Evolutionary conservation across 1,139 yeast species (phyloP), one percentile per base, ranked within the genome.

Genomic region (Blastobotrys arbuscula): DNA sequence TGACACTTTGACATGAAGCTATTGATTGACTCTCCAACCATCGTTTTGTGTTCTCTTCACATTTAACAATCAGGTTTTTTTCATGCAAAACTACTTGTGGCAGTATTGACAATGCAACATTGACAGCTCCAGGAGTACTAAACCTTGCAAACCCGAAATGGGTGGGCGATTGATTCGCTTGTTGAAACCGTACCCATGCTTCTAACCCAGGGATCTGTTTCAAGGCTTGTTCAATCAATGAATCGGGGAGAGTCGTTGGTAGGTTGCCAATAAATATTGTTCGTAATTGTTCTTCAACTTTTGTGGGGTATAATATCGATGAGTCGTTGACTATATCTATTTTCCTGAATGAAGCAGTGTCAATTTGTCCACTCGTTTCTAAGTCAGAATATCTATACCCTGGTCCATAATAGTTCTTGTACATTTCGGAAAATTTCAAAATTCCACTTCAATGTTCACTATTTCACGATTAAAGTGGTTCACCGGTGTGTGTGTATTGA

Each of bases 211-310:
- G 62, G 12, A 61, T 54, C 24, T 52, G 48, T 34, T 53, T 49
- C 15, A 66, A 46, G 1, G 60, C 53, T 26, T 54, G 49, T 33
- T 52, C 58, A 24, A 65, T 51, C 42, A 60, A 56, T 13, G 53
- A 49, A 37, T 63, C 68, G 28, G 66, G 64, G 42, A 66, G 47
- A 18, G 53, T 60, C 8, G 51, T 54, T 2, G 70, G 69, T n/a
- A 65, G 50, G 10, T 54, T 54, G 7, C 62, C 61, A 9, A 67
- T 45, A 49, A 56, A 66, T n/a, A 66, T 47, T 9, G 68, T 64
- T 28, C 63, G 55, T 28, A 60, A 53, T 49, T 62, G 64, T 39
- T 64, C 64, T 21, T 65, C 66, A 10, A 52, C 47, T 10, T 34
- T 23, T 5, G 24, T 3, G 2, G 34, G 20, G 26, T 2, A 15